Evolutionary conservation across 768 basidiomycete species (phyloP).

Genomic region (Terana coerulea): DNA sequence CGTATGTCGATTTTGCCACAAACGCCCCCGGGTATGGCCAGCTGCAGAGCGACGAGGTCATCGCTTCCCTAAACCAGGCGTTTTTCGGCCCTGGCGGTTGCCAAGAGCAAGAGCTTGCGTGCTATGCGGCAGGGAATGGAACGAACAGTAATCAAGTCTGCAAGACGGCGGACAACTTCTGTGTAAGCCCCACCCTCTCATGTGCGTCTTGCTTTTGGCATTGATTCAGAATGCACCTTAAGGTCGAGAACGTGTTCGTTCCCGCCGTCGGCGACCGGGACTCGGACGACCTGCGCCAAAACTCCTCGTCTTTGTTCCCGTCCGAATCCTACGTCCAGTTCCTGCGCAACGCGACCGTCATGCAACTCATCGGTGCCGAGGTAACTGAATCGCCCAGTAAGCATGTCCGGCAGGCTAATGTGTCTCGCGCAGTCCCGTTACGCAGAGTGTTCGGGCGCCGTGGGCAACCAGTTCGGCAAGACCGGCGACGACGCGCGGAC

Average conservation of each 20-base stretch:
- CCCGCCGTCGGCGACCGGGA: slow-evolving; percentile 54
- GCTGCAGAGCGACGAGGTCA: slow-evolving; percentile 44
- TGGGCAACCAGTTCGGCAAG: slow-evolving; percentile 36
- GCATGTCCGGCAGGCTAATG: not conserved
- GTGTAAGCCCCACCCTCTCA: slow-evolving; percentile 37
- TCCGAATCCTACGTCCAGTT: slow-evolving; percentile 53
- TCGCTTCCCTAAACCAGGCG: slow-evolving; percentile 43
- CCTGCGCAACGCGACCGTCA: slow-evolving; percentile 33
- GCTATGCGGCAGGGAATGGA: slow-evolving; percentile 50
- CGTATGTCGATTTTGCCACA: slow-evolving; percentile 56
- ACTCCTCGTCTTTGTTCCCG: slow-evolving; percentile 47
- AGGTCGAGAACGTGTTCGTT: slow-evolving; percentile 44
- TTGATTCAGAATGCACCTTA: not conserved
- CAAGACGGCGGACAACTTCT: slow-evolving; percentile 46
- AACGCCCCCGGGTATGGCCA: slow-evolving; percentile 67
- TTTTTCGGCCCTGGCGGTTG: slow-evolving; percentile 51
- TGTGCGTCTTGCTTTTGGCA: too few species aligned
- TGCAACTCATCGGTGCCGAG: slow-evolving; percentile 44
- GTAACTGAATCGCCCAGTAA: slow-evolving; percentile 19
- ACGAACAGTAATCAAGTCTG: slow-evolving; percentile 48
- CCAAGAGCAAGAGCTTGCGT: slow-evolving; percentile 48
- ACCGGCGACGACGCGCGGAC: slow-evolving; percentile 66
- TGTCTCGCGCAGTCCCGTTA: slow-evolving; percentile 35
- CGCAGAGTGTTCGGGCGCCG: slow-evolving; percentile 43
- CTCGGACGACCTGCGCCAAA: slow-evolving; percentile 55